Conservation (phyloP, 306 rosid genomes). For the Vigna angularis region DNA sequence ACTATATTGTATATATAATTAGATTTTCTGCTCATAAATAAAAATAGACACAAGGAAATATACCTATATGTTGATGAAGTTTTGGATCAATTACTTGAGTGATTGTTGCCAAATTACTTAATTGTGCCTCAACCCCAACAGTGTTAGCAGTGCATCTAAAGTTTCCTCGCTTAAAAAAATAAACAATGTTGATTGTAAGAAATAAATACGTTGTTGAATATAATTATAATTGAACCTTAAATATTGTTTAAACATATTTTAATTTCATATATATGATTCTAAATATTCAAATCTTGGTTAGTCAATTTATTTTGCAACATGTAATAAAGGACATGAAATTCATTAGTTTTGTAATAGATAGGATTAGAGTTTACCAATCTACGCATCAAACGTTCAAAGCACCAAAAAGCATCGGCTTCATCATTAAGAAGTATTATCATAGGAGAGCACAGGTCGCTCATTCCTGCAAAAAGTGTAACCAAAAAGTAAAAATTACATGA, state of each 20-base stretch:
- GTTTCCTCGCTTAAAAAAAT: constrained; percentile 80
- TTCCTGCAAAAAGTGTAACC: constrained; percentile 61
- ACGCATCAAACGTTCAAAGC: constrained; percentile 96
- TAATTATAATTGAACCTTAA: not conserved
- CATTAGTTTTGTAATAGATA: not conserved
- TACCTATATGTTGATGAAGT: constrained; percentile 97
- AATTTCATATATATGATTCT: not conserved
- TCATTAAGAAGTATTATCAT: constrained; percentile 94
- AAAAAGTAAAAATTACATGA: constrained; percentile 32
- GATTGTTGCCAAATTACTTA: constrained; percentile 76
- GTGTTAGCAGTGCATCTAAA: constrained; percentile 88
- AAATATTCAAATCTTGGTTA: not conserved
- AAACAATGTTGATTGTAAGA: constrained; percentile 47
- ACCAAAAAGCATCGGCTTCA: constrained; percentile 97
- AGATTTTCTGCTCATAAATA: not conserved
- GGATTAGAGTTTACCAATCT: constrained; percentile 66
- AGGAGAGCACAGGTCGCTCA: constrained; percentile 98
- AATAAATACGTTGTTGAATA: constrained; percentile 25
- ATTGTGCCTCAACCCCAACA: constrained; percentile 91
- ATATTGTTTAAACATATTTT: not conserved
- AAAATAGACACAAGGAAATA: constrained; percentile 1
- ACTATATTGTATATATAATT: not conserved
- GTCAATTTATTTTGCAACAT: not conserved
- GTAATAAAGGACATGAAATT: not conserved
- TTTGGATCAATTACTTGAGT: constrained; percentile 97